Conservation (phyloP, 768 basidiomycete genomes). For the Serendipita indica region DNA sequence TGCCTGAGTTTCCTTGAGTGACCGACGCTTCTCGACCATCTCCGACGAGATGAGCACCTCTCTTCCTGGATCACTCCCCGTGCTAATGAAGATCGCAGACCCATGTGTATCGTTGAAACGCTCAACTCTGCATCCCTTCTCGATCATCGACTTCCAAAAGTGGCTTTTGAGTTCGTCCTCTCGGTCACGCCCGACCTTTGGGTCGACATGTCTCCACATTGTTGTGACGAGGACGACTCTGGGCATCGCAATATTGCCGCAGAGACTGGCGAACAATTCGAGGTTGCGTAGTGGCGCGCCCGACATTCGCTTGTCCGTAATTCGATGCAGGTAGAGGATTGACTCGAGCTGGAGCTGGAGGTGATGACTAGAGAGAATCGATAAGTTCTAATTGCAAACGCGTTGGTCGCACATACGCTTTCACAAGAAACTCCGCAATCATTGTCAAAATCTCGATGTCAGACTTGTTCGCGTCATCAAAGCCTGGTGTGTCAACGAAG, state of each 20-base stretch:
- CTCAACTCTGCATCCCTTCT: not conserved
- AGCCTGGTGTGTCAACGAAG: slow-evolving; percentile 14
- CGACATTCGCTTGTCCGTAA: not conserved
- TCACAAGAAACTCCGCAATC: slow-evolving; percentile 17
- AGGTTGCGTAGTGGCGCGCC: not conserved
- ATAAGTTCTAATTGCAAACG: not conserved
- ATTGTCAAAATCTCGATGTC: slow-evolving; percentile 20
- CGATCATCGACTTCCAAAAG: not conserved
- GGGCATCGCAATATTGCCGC: slow-evolving; percentile 1
- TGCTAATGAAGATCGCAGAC: slow-evolving; percentile 12
- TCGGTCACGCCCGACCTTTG: not conserved
- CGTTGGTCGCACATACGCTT: not conserved
- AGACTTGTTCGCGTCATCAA: slow-evolving; percentile 17
- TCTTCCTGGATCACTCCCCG: not conserved
- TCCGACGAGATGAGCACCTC: not conserved
- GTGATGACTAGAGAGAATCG: not conserved
- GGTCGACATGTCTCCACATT: not conserved
- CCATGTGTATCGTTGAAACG: not conserved
- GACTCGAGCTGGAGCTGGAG: not conserved
- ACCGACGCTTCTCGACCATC: not conserved
- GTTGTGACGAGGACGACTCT: not conserved
- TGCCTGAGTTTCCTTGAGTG: not conserved
- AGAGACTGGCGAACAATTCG: not conserved
- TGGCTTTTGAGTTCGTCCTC: not conserved
- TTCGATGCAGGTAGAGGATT: slow-evolving; percentile 2